These are phyloP conservation scores for Przewalskia tangutica DNA, from an alignment of 257 asterid genomes.

Conservation along the genomic window DNA sequence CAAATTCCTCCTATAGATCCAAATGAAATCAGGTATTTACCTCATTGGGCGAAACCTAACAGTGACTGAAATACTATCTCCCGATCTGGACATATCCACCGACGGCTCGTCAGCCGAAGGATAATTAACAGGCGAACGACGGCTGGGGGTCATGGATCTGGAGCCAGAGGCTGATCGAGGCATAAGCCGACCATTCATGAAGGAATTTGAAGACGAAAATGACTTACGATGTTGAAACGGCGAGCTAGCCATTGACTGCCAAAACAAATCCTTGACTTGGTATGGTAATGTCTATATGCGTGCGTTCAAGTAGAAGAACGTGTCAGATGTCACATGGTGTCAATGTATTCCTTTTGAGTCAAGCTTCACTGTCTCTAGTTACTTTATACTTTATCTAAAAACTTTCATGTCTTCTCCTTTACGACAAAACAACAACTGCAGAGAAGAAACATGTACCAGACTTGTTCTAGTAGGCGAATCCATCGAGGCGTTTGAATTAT, in stretches of 20 bases:
- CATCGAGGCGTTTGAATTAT: too few species aligned
- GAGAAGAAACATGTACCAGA: slow-evolving; percentile 17
- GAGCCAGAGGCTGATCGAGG: slow-evolving; percentile 54
- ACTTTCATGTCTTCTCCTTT: slow-evolving; percentile 37
- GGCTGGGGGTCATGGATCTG: slow-evolving; percentile 70
- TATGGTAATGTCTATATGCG: neutral
- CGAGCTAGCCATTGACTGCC: slow-evolving; percentile 64
- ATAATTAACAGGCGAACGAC: slow-evolving; percentile 52
- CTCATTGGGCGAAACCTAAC: slow-evolving; percentile 56
- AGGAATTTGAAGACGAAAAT: slow-evolving; percentile 76
- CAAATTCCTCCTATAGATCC: slow-evolving; percentile 11
- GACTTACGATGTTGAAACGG: slow-evolving; percentile 54
- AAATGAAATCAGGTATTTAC: neutral
- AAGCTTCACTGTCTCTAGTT: slow-evolving; percentile 16
- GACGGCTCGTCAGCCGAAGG: slow-evolving; percentile 66
- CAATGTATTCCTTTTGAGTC: slow-evolving; percentile 25
- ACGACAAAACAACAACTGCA: slow-evolving; percentile 49
- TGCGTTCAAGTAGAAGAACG: slow-evolving; percentile 18
- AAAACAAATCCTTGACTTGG: neutral
- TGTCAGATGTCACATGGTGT: slow-evolving; percentile 90
- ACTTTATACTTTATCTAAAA: neutral
- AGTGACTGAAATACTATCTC: slow-evolving; percentile 89
- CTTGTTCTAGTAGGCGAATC: neutral
- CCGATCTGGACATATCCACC: slow-evolving; percentile 62
- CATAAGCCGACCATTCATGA: slow-evolving; percentile 55